These are phyloP conservation scores for Cyanophora paradoxa DNA, from an alignment of 78 protist genomes.

Conservation along the genomic window DNA sequence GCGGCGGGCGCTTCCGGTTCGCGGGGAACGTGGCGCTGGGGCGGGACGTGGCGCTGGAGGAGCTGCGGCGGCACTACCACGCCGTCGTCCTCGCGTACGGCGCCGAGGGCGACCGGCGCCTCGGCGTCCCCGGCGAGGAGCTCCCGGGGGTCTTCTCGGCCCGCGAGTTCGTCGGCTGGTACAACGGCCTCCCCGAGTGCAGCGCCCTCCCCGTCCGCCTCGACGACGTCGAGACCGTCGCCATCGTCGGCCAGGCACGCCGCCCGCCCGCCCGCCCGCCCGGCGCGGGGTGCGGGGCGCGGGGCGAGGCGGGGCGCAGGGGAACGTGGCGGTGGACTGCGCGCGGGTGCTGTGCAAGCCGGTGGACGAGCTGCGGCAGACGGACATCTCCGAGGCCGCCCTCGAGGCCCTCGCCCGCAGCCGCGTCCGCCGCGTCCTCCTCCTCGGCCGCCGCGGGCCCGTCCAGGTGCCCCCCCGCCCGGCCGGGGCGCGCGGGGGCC, in stretches of 20 bases:
- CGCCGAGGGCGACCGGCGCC: constrained; percentile 25
- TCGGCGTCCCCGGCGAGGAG: constrained; percentile 22
- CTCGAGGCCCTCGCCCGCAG: background rate
- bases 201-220: background rate
- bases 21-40: constrained; percentile 17
- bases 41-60: background rate
- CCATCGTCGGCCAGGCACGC: constrained; percentile 30
- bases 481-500: too few species aligned
- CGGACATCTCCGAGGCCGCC: constrained; percentile 35
- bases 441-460: constrained; percentile 65
- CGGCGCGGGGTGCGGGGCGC: too few species aligned
- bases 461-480: too few species aligned
- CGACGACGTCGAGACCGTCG: background rate
- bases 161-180: constrained; percentile 63
- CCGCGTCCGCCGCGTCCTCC: constrained; percentile 4
- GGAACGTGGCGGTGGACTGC: constrained; percentile 74
- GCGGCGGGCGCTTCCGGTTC: background rate
- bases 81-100: constrained; percentile 63
- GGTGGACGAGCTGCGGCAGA: background rate
- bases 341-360: constrained; percentile 49
- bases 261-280: too few species aligned
- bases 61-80: constrained; percentile 3
- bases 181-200: constrained; percentile 65
- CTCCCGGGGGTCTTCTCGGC: constrained; percentile 41
- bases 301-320: too few species aligned